Base-by-base conservation (phyloP, 495 filamentous ascomycete genomes). In the Apiosordaria backusii region DNA sequence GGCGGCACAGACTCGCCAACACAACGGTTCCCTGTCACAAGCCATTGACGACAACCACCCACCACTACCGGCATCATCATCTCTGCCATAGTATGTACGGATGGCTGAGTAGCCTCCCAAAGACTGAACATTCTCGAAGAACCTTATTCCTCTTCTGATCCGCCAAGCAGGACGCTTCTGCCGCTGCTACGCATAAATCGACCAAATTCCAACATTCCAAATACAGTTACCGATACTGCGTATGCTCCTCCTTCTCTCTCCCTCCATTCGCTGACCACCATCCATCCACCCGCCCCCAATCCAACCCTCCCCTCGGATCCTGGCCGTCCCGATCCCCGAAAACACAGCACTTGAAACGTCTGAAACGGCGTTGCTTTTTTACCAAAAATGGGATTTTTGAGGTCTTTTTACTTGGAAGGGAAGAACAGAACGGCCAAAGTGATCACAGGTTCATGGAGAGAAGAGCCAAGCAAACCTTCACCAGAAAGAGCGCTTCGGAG, bases 1-100 rank as follows among this genome's bases (percentile, higher is more conserved):
- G 52, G 22, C 52, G 52, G 52, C 52, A 55, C 52, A 55, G 52
- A 23, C 52, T 55, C 22, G n/a, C 52, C 52, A 55, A 55, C 52
- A 55, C 52, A 55, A 55, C 52, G 52, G 52, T 55, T 55, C 52
- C 52, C 18, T 55, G 52, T 21, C 52, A 45, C 35, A 45, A 45
- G 35, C 35, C 35, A 45, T 45, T 45, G 35, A 45, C 35, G 35
- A 15, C 35, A 45, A 45, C 35, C 35, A 13, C 35, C 35, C 35
- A 1, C 35, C 35, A 45, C 35, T 45, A 45, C 35, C 5, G 35
- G 9, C 35, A 15, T 13, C 13, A 13, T 45, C 35, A 2, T 45
- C 35, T 45, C 35, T 6, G 35, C 35, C 35, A 45, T 15, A 45
- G 35, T 6, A 45, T 0, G 35, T 6, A 45, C 9, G 10, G 35